These are phyloP conservation scores for Ascochyta koolunga DNA, from an alignment of 2,329 filamentous ascomycete species.

Conservation along the genomic window DNA sequence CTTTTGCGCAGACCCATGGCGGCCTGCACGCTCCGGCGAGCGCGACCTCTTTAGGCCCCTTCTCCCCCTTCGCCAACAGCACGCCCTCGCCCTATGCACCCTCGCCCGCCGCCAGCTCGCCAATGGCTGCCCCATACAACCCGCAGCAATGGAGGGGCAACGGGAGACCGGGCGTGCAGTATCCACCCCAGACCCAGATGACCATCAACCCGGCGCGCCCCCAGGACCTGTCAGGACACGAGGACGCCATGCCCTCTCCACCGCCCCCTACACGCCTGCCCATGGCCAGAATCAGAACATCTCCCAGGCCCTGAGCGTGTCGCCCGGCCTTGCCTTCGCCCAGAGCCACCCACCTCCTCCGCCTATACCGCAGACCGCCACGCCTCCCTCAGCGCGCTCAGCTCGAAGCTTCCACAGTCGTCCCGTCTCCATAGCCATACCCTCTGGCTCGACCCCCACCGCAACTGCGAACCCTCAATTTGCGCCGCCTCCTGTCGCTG, in stretches of 20 bases:
- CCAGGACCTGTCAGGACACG: slow-evolving; percentile 53
- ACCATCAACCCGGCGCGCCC: slow-evolving; percentile 37
- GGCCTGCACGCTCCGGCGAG: slow-evolving; percentile 46
- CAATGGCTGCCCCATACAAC: slow-evolving; percentile 54
- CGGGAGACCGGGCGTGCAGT: slow-evolving; percentile 46
- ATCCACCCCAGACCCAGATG: slow-evolving; percentile 44
- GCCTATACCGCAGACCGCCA: slow-evolving; percentile 32
- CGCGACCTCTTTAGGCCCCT: slow-evolving; percentile 45
- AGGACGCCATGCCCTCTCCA: slow-evolving; percentile 58
- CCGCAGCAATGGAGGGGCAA: slow-evolving; percentile 56
- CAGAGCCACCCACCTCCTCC: slow-evolving; percentile 44
- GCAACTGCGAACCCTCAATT: slow-evolving; percentile 44
- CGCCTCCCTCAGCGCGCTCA: slow-evolving; percentile 36
- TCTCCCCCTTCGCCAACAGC: slow-evolving; percentile 43
- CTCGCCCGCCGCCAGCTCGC: slow-evolving; percentile 38
- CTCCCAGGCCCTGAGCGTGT: slow-evolving; percentile 43
- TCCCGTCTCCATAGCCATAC: slow-evolving; percentile 39
- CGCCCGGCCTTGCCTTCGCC: slow-evolving; percentile 46
- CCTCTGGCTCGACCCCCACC: slow-evolving; percentile 41
- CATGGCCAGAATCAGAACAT: slow-evolving; percentile 43
- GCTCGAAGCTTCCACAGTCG: slow-evolving; percentile 40
- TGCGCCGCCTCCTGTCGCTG: slow-evolving; percentile 48
- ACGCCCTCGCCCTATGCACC: slow-evolving; percentile 43
- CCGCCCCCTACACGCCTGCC: slow-evolving; percentile 58
- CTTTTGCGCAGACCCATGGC: slow-evolving; percentile 48